phyloP scores from a whole-genome alignment of 371 early-diverging fungal genomes.

The Cokeromyces recurvatus region DNA sequence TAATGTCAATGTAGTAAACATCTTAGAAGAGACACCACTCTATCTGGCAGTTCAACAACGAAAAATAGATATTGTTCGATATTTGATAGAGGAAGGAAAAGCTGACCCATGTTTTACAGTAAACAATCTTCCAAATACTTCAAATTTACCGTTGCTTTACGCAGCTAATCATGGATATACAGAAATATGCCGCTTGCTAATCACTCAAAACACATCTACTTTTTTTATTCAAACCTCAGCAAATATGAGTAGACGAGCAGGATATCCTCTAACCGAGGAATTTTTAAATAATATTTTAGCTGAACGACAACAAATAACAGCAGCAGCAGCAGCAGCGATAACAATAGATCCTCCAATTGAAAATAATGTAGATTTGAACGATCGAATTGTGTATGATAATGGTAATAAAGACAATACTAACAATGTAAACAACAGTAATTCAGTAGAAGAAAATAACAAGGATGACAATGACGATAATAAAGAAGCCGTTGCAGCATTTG shows the following conservation, averaged over 20 bases:
- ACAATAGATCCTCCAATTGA: no score
- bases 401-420: no score
- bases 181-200: slow-evolving; percentile 35
- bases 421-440: no score
- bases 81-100: slow-evolving; percentile 28
- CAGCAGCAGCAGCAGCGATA: no score
- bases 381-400: no score
- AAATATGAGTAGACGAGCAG: slow-evolving; percentile 26
- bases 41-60: slow-evolving; percentile 45
- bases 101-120: slow-evolving; percentile 30
- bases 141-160: slow-evolving; percentile 39
- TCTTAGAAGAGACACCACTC: slow-evolving; percentile 41
- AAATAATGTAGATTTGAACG: no score
- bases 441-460: no score
- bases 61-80: slow-evolving; percentile 41
- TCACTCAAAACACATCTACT: slow-evolving; percentile 25
- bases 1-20: slow-evolving; percentile 30
- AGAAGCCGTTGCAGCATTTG: slow-evolving; percentile 20
- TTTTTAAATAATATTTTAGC: slow-evolving; percentile 8
- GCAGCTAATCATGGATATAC: slow-evolving; percentile 48
- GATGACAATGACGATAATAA: not conserved
- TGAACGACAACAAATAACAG: no score
- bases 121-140: slow-evolving; percentile 6
- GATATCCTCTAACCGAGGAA: slow-evolving; percentile 14
- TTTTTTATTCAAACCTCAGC: slow-evolving; percentile 29